Conservation (phyloP, 78 protist species). For the Dictyostelium firmibasis region DNA sequence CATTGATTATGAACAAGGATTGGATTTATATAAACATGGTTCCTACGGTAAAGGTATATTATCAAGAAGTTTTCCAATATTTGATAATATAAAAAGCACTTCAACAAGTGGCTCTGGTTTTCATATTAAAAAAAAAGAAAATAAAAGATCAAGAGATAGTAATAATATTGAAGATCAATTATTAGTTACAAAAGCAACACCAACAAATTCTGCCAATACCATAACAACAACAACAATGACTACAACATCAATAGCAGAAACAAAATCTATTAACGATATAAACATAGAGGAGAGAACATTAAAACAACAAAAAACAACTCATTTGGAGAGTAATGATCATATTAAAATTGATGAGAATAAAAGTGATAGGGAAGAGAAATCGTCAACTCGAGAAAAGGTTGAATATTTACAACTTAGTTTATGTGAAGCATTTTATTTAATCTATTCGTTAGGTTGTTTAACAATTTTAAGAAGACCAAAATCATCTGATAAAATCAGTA, state of each 20-base stretch:
- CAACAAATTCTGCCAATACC: no score
- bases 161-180: background rate
- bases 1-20: conserved; percentile 12
- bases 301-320: background rate
- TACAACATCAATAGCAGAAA: background rate
- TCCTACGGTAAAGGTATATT: conserved; percentile 58
- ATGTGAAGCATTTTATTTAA: conserved; percentile 61
- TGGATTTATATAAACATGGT: conserved; percentile 52
- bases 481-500: background rate
- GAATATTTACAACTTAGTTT: conserved; percentile 57
- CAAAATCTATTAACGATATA: background rate
- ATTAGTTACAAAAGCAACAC: background rate
- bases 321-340: background rate
- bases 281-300: background rate
- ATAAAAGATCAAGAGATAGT: conserved; percentile 6
- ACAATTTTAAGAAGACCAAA: conserved; percentile 38
- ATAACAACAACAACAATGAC: background rate
- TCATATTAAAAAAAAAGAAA: conserved; percentile 19
- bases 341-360: background rate
- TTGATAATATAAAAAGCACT: conserved; percentile 2
- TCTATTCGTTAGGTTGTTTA: conserved; percentile 43
- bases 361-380: background rate
- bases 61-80: conserved; percentile 30
- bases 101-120: background rate
- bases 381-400: background rate